phyloP scores from a whole-genome alignment of 2,329 filamentous ascomycete species.

The Dothiorella sarmentorum region DNA sequence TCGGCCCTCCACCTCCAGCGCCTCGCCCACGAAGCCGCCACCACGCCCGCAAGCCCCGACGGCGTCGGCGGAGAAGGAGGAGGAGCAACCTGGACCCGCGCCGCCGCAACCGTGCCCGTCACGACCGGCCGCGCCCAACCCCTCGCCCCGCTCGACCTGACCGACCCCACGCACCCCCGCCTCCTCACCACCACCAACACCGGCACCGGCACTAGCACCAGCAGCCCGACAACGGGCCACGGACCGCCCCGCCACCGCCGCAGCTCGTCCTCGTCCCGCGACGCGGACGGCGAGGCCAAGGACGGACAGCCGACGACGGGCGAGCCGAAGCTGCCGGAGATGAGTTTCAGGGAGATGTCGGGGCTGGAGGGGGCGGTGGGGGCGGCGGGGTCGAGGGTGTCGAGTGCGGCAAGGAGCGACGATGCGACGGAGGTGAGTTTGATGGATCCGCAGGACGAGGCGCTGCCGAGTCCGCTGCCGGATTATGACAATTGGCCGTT shows the following conservation, averaged over 20 bases:
- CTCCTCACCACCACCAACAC: background rate
- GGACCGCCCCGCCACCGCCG: too few relatives aligned
- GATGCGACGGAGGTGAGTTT: background rate
- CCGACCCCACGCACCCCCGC: background rate
- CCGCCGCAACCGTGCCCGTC: conserved; percentile 1
- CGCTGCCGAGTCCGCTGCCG: background rate
- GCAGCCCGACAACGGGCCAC: too few relatives aligned
- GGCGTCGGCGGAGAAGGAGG: too few relatives aligned
- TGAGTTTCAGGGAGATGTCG: background rate
- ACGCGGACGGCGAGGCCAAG: too few relatives aligned
- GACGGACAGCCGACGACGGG: too few relatives aligned
- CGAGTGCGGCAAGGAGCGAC: background rate
- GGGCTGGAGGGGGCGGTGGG: background rate
- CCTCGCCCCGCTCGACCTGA: conserved; percentile 8
- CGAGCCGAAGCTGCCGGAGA: background rate
- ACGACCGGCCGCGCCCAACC: background rate
- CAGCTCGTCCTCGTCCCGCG: too few relatives aligned
- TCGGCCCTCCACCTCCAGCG: conserved; percentile 19
- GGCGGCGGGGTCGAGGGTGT: background rate
- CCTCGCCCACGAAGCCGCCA: conserved; percentile 13
- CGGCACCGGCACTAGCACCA: too few relatives aligned
- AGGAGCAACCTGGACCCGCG: conserved; percentile 20
- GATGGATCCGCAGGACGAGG: background rate
- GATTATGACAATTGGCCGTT: conserved; percentile 1
- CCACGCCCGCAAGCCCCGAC: conserved; percentile 7